A percentile compares a stretch with the other conserved stretches of the same genome.
Conservation (phyloP, 306 rosid species). For the Pyrus pyrifolia region DNA sequence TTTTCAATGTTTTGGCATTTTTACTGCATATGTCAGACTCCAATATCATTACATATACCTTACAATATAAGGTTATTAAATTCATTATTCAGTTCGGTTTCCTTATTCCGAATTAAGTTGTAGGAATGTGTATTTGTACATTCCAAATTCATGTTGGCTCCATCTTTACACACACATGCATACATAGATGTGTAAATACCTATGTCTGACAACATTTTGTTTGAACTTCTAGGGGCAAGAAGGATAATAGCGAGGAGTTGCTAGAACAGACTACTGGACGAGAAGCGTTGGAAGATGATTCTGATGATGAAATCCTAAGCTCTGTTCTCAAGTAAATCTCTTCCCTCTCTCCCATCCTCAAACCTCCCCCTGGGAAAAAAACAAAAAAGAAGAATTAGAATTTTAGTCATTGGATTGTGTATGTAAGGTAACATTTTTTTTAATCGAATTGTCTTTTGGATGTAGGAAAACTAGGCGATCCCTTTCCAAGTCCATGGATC, state of each 20-base stretch:
- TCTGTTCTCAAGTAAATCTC: conserved; percentile 49
- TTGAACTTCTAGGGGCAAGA: conserved; percentile 35
- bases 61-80: neutral
- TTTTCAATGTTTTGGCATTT: neutral
- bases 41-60: neutral
- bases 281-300: conserved; percentile 25
- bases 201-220: neutral
- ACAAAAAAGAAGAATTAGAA: neutral
- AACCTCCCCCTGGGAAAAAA: neutral
- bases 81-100: neutral
- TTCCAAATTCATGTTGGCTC: neutral
- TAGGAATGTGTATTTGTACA: neutral
- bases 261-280: conserved; percentile 20
- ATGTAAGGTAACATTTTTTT: neutral
- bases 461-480: conserved; percentile 37
- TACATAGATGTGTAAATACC: neutral
- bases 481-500: conserved; percentile 25
- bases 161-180: neutral
- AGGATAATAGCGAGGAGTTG: conserved; percentile 9
- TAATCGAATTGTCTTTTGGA: conserved; percentile 12
- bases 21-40: neutral
- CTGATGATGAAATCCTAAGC: conserved; percentile 47
- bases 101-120: neutral
- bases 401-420: conserved; percentile 1
- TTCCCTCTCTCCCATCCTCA: neutral